These are phyloP conservation scores for Fraxinus dipetala DNA, from an alignment of 305 asterid species.

Conservation along the genomic window DNA sequence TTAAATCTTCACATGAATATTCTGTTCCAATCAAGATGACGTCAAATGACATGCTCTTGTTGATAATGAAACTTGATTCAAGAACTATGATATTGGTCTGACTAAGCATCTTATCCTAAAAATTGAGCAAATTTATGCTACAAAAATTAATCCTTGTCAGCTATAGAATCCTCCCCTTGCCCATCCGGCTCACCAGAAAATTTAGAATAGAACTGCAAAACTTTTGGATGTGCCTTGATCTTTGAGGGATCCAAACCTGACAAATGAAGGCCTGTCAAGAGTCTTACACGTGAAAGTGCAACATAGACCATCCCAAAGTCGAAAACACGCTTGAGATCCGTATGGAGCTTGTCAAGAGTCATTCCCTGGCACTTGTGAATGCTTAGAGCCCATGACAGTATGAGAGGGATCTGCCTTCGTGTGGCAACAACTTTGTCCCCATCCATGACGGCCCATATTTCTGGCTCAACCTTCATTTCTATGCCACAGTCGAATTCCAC, in stretches of 20 bases:
- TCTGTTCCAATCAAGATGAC: background rate
- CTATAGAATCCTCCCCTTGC: slow-evolving; percentile 12
- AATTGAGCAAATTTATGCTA: background rate
- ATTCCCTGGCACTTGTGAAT: slow-evolving; percentile 85
- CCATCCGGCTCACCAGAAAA: slow-evolving; percentile 26
- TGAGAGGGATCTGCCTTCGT: slow-evolving; percentile 65
- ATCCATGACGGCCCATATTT: slow-evolving; percentile 53
- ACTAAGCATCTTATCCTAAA: background rate
- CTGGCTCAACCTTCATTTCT: slow-evolving; percentile 47
- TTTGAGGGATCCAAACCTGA: slow-evolving; percentile 46
- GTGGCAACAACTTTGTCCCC: slow-evolving; percentile 53
- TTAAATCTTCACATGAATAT: background rate
- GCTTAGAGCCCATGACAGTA: slow-evolving; percentile 81
- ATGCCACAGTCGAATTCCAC: slow-evolving; percentile 69
- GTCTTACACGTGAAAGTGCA: slow-evolving; percentile 69
- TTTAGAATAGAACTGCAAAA: slow-evolving; percentile 50
- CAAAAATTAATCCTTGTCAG: slow-evolving; percentile 13
- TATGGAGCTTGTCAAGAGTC: slow-evolving; percentile 62
- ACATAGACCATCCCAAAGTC: slow-evolving; percentile 81
- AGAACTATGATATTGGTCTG: background rate
- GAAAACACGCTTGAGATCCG: slow-evolving; percentile 58
- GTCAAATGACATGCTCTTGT: background rate
- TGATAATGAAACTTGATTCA: background rate
- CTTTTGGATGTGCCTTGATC: slow-evolving; percentile 70
- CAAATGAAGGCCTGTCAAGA: slow-evolving; percentile 56